Evolutionary conservation across 73 alveolate species (phyloP).

Genomic region (Paramecium primaurelia): DNA sequence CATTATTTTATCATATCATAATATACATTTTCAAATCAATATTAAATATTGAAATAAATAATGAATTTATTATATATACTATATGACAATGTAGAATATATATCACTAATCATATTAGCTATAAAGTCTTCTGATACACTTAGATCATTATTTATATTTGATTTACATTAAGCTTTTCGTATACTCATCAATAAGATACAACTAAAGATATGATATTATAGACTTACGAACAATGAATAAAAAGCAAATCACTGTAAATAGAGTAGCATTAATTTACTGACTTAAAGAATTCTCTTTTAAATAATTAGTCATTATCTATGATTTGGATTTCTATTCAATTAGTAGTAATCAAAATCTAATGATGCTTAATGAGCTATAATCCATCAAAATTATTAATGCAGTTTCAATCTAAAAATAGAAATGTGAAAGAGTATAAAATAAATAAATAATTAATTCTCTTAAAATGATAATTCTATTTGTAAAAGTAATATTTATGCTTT

Average conservation of each 20-base stretch:
- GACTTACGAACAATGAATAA: neutral
- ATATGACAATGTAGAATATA: conserved; percentile 17
- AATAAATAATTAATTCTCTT: conserved; percentile 8
- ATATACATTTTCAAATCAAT: neutral
- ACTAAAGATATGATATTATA: neutral
- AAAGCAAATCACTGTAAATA: conserved; percentile 4
- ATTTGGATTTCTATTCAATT: neutral
- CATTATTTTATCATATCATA: neutral
- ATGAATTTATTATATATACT: conserved; percentile 2
- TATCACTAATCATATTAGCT: neutral
- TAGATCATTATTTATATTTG: neutral
- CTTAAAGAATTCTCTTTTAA: neutral
- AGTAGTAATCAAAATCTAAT: neutral
- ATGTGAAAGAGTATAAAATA: neutral
- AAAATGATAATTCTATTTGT: neutral
- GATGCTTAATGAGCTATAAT: neutral
- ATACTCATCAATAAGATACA: neutral
- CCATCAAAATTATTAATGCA: conserved; percentile 11
- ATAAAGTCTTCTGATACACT: conserved; percentile 31
- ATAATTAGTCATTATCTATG: neutral
- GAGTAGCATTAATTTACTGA: neutral
- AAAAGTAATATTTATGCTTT: conserved; percentile 15
- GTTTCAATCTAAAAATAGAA: neutral
- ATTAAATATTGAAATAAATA: neutral
- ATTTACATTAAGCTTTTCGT: conserved; percentile 1